A percentile compares a stretch with the other conserved stretches of the same genome.
Evolutionary conservation across 495 filamentous ascomycete genomes (phyloP).

Genomic region (Hypomontagnella monticulosa): DNA sequence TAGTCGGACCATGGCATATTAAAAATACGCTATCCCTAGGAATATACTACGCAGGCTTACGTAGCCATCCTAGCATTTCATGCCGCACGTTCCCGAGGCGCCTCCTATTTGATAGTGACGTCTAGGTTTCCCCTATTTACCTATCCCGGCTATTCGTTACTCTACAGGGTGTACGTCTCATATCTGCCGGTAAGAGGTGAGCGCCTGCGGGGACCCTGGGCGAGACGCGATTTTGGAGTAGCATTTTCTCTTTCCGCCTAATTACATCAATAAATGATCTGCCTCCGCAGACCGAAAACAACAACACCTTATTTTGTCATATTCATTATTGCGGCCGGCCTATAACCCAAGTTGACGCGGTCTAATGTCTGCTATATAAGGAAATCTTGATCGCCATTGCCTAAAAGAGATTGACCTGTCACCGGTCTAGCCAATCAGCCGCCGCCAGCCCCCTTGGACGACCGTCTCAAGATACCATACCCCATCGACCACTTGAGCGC

Average conservation of each 20-base stretch:
- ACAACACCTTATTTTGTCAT: conserved; percentile 29
- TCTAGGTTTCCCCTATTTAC: conserved; percentile 7
- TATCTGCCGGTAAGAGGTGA: conserved; percentile 39
- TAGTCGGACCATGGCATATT: conserved; percentile 17
- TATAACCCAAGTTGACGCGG: conserved; percentile 24
- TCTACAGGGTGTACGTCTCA: not conserved
- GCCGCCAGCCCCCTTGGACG: conserved; percentile 15
- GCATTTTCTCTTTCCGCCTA: conserved; percentile 44
- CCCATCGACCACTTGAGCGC: conserved; percentile 32
- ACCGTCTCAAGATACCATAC: conserved; percentile 24
- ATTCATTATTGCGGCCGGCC: conserved; percentile 10
- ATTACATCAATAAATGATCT: conserved; percentile 43
- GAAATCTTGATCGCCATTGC: conserved; percentile 36
- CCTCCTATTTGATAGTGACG: conserved; percentile 17
- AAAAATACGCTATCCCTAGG: conserved; percentile 3
- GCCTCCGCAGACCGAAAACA: conserved; percentile 37
- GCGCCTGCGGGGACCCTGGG: conserved; percentile 30
- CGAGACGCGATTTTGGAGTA: conserved; percentile 34
- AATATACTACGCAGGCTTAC: conserved; percentile 19
- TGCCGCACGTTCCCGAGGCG: not conserved
- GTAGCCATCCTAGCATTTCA: conserved; percentile 11
- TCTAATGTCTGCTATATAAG: conserved; percentile 37
- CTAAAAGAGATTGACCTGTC: conserved; percentile 34
- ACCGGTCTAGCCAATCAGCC: conserved; percentile 30
- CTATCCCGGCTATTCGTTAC: conserved; percentile 11